Evolutionary conservation across 2,329 filamentous ascomycete genomes (phyloP).

Genomic region (Ophiostoma sp.): DNA sequence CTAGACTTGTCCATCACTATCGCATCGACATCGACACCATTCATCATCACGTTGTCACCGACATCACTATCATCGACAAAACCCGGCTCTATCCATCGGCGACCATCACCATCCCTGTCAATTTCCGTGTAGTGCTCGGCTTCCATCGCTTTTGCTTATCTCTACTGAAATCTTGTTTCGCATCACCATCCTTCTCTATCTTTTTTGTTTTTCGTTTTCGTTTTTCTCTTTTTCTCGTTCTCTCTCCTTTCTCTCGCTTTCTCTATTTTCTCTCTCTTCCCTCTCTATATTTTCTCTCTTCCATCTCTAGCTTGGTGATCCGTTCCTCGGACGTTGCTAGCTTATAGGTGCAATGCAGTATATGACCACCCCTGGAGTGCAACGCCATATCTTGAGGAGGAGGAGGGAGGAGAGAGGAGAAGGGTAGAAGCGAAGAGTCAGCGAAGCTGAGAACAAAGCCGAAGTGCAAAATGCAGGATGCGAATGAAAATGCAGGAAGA

Average conservation of each 20-base stretch:
- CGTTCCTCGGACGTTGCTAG: conserved; percentile 10
- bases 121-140: neutral
- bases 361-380: conserved; percentile 12
- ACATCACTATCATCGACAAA: neutral
- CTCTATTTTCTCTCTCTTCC: neutral
- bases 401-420: neutral
- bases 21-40: neutral
- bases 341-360: neutral
- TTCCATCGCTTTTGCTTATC: neutral
- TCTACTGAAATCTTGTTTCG: neutral
- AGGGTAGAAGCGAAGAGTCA: neutral
- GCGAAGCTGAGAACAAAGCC: neutral
- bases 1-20: neutral
- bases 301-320: conserved; percentile 13
- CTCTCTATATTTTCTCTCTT: neutral
- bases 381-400: neutral
- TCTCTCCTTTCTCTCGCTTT: neutral
- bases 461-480: neutral
- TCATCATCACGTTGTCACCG: neutral
- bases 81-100: neutral
- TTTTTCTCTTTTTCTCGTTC: neutral
- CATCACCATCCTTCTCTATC: neutral
- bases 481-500: neutral
- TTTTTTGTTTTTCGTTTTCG: too few relatives aligned
- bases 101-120: neutral